Evolutionary conservation across 2,329 filamentous ascomycete genomes (phyloP), one percentile per base, ranked within the genome.

Genomic region (Curvularia lunata): DNA sequence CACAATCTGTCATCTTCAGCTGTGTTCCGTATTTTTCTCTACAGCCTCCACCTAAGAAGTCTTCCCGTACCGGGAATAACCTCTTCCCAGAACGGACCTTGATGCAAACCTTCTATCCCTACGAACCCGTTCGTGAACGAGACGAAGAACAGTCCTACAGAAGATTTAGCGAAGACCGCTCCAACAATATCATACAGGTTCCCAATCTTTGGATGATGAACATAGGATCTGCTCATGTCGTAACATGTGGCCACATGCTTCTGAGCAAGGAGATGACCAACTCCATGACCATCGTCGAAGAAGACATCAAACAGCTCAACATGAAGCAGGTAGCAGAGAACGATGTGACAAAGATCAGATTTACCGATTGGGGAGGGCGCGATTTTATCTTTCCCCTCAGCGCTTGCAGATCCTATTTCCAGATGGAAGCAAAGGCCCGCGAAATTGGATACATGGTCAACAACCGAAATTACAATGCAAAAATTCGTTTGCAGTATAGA

Each of bases 71-170:
- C 8, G 53, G 10, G 1, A 61, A 66, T 9, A 59, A 54, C 4
- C 47, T 66, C 4, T 66, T 69, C 52, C 59, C 67, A 8, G 37
- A 66, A 25, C 58, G 67, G 5, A 74, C 68, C 6, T 47, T 76
- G 7, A 74, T 75, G 65, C 68, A 75, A 54, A 59, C 71, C 0
- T 70, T 69, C 30, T 75, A 75, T 52, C 71, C 70, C 0, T 71
- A 71, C 27, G 70, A 75, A 52, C 63, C 68, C 7, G 69, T 74
- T 2, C 59, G 59, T 40, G 71, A 74, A 18, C 52, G 71, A 51
- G 72, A 75, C 40, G 49, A 52, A 4, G 73, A 75, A 21, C 72
- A 75, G 51, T 72, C 69, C 0, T 73, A 67, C 49, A 64, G 56
- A 10, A 67, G 64, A 6, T 71, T 69, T 41, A 62, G 63, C 8